These are phyloP conservation scores for Nicotiana benthamiana DNA, from an alignment of 257 asterid genomes.

Conservation along the genomic window DNA sequence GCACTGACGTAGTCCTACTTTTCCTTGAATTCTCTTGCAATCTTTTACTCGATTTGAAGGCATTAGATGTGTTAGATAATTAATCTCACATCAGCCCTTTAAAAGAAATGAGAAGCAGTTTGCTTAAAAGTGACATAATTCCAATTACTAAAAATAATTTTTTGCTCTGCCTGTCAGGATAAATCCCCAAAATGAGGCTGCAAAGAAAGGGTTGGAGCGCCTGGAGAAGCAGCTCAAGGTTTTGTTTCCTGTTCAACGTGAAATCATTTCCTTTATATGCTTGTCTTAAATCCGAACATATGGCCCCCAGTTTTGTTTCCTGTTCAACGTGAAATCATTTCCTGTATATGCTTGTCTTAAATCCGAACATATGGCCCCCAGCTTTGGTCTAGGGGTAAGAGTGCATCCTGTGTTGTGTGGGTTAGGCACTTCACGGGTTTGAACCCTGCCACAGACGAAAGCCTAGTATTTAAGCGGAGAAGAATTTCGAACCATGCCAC, in stretches of 20 bases:
- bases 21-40: not conserved
- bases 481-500: too few relatives aligned
- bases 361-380: not conserved
- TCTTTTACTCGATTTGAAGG: not conserved
- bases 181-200: constrained; percentile 81
- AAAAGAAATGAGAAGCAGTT: not conserved
- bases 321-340: not conserved
- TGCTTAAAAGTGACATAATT: not conserved
- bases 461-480: too few relatives aligned
- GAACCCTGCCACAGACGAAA: too few relatives aligned
- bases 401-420: too few relatives aligned
- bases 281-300: not conserved
- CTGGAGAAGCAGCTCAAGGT: constrained; percentile 98
- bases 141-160: not conserved
- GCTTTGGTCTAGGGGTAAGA: too few relatives aligned
- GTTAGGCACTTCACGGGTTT: too few relatives aligned
- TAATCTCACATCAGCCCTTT: not conserved
- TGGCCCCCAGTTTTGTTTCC: not conserved
- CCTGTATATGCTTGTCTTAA: not conserved
- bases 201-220: constrained; percentile 85
- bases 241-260: constrained; percentile 5
- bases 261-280: not conserved
- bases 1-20: constrained; percentile 56
- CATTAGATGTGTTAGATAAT: not conserved
- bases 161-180: constrained; percentile 43